Evolutionary conservation across 164 flowering plant species (phyloP).

Genomic region (Annona squamosa): DNA sequence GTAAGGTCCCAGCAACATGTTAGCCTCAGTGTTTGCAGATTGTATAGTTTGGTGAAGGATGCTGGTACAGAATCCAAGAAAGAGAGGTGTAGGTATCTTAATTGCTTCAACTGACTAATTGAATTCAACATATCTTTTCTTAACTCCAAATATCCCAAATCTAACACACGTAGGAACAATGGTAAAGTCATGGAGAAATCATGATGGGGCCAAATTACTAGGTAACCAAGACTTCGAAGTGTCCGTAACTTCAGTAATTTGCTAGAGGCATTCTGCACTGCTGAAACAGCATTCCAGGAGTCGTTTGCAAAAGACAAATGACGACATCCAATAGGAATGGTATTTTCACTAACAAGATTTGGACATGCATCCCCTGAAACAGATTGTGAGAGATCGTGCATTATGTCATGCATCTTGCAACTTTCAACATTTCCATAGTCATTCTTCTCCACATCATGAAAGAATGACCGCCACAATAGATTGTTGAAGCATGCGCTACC

Average conservation of each 20-base stretch:
- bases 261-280: no score
- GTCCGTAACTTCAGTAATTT: neutral
- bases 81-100: conserved; percentile 6
- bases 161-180: neutral
- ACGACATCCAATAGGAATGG: no score
- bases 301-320: no score
- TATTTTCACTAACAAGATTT: neutral
- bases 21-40: conserved; percentile 21
- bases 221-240: neutral
- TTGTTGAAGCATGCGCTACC: neutral
- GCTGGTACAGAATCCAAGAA: conserved; percentile 8
- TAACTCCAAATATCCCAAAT: neutral
- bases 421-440: neutral
- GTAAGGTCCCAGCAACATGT: conserved; percentile 8
- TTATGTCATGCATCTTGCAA: conserved; percentile 7
- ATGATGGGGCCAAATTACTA: neutral
- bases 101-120: conserved; percentile 2
- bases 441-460: neutral
- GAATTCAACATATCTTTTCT: neutral
- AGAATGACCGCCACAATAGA: conserved; percentile 2
- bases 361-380: neutral
- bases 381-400: conserved; percentile 1
- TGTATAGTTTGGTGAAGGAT: conserved; percentile 8
- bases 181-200: neutral
- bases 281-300: no score